phyloP scores from a whole-genome alignment of 768 basidiomycete genomes.

The Russula earlei region DNA sequence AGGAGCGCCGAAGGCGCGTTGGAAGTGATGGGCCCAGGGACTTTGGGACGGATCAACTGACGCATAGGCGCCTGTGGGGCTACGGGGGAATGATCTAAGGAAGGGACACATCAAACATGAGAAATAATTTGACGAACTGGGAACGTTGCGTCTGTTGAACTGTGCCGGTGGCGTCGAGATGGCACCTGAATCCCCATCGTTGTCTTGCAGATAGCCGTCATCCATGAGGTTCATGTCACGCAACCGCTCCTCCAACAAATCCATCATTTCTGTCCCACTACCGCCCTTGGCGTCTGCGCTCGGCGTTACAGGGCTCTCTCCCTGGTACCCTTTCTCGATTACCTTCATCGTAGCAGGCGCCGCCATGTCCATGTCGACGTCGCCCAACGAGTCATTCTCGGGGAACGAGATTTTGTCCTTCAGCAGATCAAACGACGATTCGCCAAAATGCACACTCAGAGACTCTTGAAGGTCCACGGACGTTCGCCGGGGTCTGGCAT shows the following conservation, averaged over 20 bases:
- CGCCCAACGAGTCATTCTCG: conserved; percentile 16
- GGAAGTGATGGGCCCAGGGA: background rate
- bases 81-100: background rate
- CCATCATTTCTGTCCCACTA: background rate
- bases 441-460: conserved; percentile 16
- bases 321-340: background rate
- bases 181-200: background rate
- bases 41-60: conserved; percentile 1
- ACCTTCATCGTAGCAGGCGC: background rate
- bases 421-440: conserved; percentile 19
- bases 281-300: background rate
- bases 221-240: conserved; percentile 7
- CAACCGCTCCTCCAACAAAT: conserved; percentile 9
- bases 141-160: background rate
- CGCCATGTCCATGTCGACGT: conserved; percentile 10
- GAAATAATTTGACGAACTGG: background rate
- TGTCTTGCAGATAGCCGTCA: conserved; percentile 1
- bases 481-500: conserved; percentile 5
- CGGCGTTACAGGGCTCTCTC: background rate
- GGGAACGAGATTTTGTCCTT: conserved; percentile 17
- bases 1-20: background rate
- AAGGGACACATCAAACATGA: background rate
- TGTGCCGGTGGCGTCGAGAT: background rate
- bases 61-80: background rate
- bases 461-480: conserved; percentile 17